Conservation (phyloP, 257 asterid species). For the Solanum piurae region DNA sequence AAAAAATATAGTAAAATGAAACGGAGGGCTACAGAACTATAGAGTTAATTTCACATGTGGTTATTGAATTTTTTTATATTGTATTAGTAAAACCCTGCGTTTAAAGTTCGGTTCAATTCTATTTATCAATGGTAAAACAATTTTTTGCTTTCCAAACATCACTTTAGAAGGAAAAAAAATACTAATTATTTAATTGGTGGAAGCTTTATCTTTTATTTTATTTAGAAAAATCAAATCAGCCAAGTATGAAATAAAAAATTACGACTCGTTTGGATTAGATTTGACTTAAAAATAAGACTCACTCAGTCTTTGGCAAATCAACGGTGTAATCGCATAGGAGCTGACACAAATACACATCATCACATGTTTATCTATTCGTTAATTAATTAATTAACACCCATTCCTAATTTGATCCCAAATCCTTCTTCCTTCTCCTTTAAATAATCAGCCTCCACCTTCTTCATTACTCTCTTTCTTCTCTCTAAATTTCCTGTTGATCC, state of each 20-base stretch:
- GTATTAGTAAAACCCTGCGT: background rate
- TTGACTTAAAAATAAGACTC: background rate
- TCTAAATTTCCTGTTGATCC: slow-evolving; percentile 8
- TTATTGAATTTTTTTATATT: background rate
- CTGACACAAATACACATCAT: slow-evolving; percentile 5
- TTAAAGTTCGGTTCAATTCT: too few species aligned
- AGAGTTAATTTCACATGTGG: background rate
- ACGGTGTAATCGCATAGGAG: background rate
- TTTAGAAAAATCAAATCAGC: background rate
- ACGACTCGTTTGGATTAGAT: background rate
- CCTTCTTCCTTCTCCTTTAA: background rate
- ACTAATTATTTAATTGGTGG: background rate
- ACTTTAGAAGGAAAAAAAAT: background rate
- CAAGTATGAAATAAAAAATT: background rate
- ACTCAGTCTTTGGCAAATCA: background rate
- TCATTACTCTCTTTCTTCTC: background rate
- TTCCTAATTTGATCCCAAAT: background rate
- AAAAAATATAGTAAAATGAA: background rate
- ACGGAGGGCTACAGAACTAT: background rate
- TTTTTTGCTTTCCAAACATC: too few species aligned
- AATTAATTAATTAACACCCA: background rate
- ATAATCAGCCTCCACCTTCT: background rate
- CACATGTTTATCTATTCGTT: background rate
- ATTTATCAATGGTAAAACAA: too few species aligned
- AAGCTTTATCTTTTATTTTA: background rate